phyloP scores from a whole-genome alignment of 805 yeast genomes.

The Saccharomycopsis schoenii region DNA sequence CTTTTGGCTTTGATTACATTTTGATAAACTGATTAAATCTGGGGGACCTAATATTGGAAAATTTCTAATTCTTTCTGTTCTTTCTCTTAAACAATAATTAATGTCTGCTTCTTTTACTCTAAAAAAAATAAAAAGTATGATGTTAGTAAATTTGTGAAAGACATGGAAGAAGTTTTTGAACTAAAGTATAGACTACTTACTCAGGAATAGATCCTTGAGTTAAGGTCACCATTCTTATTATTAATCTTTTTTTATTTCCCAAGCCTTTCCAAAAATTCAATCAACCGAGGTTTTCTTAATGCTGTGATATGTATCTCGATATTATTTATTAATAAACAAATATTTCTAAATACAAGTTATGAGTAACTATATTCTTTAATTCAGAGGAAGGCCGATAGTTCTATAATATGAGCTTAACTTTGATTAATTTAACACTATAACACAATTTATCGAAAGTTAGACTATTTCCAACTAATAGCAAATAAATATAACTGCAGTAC shows the following conservation, averaged over 20 bases:
- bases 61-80: slow-evolving; percentile 48
- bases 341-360: not conserved
- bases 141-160: not conserved
- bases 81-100: slow-evolving; percentile 52
- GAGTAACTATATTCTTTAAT: no score
- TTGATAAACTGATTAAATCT: slow-evolving; percentile 42
- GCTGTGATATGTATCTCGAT: not conserved
- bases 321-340: no score
- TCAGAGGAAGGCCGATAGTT: not conserved
- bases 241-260: not conserved
- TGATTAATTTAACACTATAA: no score
- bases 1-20: slow-evolving; percentile 30
- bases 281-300: not conserved
- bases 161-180: not conserved
- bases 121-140: not conserved
- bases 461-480: no score
- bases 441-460: no score
- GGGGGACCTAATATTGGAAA: slow-evolving; percentile 68
- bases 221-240: slow-evolving; percentile 22
- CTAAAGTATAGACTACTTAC: slow-evolving; percentile 26
- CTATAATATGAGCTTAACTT: not conserved
- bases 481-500: no score
- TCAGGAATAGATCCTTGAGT: slow-evolving; percentile 59
- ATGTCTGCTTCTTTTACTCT: slow-evolving; percentile 49
- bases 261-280: not conserved